A percentile compares a stretch with the other conserved stretches of the same genome.
These are phyloP conservation scores for Hericium rajendrae DNA, from an alignment of 768 basidiomycete genomes.

Conservation along the genomic window DNA sequence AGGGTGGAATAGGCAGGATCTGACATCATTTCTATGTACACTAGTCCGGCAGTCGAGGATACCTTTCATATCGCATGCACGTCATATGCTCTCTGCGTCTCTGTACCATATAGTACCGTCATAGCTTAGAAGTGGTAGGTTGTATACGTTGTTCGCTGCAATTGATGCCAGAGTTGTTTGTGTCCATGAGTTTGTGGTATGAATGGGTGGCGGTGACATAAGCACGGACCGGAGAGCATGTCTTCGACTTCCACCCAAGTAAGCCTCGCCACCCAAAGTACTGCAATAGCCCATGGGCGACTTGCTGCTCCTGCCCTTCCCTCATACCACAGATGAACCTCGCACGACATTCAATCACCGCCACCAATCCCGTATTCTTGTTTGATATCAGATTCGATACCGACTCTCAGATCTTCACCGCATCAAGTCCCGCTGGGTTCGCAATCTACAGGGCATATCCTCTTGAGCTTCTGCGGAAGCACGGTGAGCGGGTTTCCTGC, in stretches of 20 bases:
- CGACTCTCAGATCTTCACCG: constrained; percentile 75
- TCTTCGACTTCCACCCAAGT: too few species aligned
- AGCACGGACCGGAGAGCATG: neutral
- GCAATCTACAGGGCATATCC: constrained; percentile 75
- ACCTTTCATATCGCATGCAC: too few species aligned
- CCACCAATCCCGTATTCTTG: constrained; percentile 66
- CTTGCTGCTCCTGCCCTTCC: neutral
- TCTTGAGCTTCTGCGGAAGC: constrained; percentile 68
- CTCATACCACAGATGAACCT: constrained; percentile 60
- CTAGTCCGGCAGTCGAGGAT: too few species aligned
- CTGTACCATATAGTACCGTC: too few species aligned
- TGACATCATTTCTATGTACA: too few species aligned
- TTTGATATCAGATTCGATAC: constrained; percentile 72
- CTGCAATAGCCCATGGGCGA: neutral
- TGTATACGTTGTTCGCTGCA: neutral
- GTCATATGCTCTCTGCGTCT: too few species aligned
- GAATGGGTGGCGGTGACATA: neutral
- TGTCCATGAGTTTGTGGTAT: neutral
- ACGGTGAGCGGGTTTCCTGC: constrained; percentile 39
- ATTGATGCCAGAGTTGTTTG: neutral
- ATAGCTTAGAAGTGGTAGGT: neutral
- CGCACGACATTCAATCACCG: constrained; percentile 73
- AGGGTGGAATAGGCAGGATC: too few species aligned
- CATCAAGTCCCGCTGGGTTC: constrained; percentile 71
- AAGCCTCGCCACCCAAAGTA: too few species aligned